Conservation (phyloP, 129 eudicot species). For the Deinandra increscens region DNA sequence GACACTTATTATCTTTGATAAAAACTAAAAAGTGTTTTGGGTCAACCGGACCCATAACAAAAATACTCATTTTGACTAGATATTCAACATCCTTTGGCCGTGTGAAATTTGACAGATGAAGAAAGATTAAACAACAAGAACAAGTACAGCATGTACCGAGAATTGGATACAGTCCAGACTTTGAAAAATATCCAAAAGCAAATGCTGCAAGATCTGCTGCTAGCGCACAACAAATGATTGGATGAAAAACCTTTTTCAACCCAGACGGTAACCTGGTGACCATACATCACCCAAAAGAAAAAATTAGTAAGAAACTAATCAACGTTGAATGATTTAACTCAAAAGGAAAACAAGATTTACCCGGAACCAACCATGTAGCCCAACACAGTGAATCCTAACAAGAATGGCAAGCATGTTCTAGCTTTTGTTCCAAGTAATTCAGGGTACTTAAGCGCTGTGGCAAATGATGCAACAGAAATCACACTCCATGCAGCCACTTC, state of each 20-base stretch:
- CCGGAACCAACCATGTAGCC: constrained; percentile 95
- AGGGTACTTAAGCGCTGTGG: constrained; percentile 62
- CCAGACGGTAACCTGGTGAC: constrained; percentile 71
- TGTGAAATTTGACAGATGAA: neutral
- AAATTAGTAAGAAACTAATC: constrained; percentile 21
- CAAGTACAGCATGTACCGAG: constrained; percentile 50
- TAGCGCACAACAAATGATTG: constrained; percentile 86
- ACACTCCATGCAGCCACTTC: constrained; percentile 80
- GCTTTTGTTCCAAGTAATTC: constrained; percentile 81
- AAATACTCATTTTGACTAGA: no score
- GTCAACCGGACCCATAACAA: neutral
- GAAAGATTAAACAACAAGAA: constrained; percentile 6
- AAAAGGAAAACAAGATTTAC: constrained; percentile 42
- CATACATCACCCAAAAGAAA: constrained; percentile 17
- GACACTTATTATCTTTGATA: neutral
- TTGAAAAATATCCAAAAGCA: constrained; percentile 74
- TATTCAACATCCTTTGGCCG: no score
- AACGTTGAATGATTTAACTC: constrained; percentile 2
- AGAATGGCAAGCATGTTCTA: constrained; percentile 88
- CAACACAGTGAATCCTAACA: constrained; percentile 87
- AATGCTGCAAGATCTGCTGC: constrained; percentile 89
- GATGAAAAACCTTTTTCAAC: constrained; percentile 79
- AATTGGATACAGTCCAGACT: constrained; percentile 73
- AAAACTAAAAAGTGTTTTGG: neutral
- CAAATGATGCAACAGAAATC: constrained; percentile 65